Percentiles rank a stretch among this genome's conserved stretches.
These are phyloP conservation scores for Monilinia vaccinii-corymbosi DNA, from an alignment of 2,329 filamentous ascomycete species.

Conservation along the genomic window DNA sequence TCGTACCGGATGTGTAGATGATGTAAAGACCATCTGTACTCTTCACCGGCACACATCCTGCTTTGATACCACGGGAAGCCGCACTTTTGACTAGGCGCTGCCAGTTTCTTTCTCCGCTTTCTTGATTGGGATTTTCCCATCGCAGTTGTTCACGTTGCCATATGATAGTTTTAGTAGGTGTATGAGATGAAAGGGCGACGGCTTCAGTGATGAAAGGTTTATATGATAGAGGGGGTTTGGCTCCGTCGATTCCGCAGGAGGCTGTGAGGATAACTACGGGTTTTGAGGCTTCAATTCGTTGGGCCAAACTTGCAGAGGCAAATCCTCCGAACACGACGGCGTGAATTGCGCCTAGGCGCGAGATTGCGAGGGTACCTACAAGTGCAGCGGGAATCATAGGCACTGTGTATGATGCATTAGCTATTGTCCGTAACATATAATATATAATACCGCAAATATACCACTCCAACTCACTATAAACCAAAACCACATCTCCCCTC, in stretches of 20 bases:
- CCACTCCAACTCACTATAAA: constrained; percentile 61
- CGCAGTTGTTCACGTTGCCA: constrained; percentile 74
- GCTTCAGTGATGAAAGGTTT: constrained; percentile 68
- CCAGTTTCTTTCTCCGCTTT: constrained; percentile 70
- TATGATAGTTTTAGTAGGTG: constrained; percentile 64
- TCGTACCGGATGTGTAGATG: constrained; percentile 82
- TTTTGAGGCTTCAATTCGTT: constrained; percentile 75
- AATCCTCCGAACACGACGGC: constrained; percentile 93
- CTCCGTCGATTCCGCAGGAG: constrained; percentile 84
- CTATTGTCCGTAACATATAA: constrained; percentile 9
- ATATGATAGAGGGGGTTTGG: constrained; percentile 72
- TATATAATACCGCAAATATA: neutral
- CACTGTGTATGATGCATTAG: constrained; percentile 48
- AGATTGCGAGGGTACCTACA: constrained; percentile 76
- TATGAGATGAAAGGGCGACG: constrained; percentile 55
- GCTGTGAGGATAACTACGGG: constrained; percentile 75
- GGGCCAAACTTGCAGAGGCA: constrained; percentile 68
- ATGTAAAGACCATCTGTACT: constrained; percentile 79
- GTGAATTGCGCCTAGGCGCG: constrained; percentile 77
- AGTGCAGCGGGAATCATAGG: constrained; percentile 89
- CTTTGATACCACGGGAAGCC: constrained; percentile 54
- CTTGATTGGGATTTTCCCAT: constrained; percentile 62
- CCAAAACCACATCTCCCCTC: constrained; percentile 77
- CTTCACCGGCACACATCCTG: constrained; percentile 67
- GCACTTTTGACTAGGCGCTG: constrained; percentile 66